Conservation (phyloP, 2,329 filamentous ascomycete species). For the Hymenoscyphus linearis region DNA sequence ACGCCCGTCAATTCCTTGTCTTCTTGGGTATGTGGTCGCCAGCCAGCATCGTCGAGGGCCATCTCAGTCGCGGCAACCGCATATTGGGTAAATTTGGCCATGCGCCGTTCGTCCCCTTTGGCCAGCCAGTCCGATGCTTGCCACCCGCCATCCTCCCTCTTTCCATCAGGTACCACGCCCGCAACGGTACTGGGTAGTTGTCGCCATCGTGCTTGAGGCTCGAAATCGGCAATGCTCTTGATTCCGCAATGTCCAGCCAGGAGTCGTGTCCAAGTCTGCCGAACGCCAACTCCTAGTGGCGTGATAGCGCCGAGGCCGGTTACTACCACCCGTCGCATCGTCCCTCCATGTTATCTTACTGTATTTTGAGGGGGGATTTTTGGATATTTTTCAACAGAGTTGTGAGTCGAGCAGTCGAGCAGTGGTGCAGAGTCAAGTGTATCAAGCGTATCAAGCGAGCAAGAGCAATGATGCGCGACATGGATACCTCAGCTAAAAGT, state of each 20-base stretch:
- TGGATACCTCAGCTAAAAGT: too few species aligned
- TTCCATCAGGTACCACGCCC: conserved; percentile 66
- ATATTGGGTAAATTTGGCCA: conserved; percentile 90
- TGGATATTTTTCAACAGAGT: neutral
- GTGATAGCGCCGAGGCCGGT: conserved; percentile 79
- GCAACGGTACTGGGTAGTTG: conserved; percentile 80
- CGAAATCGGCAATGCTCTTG: conserved; percentile 60
- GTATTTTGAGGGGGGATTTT: neutral
- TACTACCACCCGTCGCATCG: conserved; percentile 67
- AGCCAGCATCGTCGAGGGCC: conserved; percentile 77
- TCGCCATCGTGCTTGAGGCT: conserved; percentile 45
- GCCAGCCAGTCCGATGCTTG: conserved; percentile 49
- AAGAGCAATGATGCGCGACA: neutral
- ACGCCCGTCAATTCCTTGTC: conserved; percentile 78
- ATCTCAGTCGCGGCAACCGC: conserved; percentile 82
- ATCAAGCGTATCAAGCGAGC: neutral
- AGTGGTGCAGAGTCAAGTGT: neutral
- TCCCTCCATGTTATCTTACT: conserved; percentile 21
- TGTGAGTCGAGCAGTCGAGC: neutral
- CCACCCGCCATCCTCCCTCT: conserved; percentile 43
- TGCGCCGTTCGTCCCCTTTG: conserved; percentile 59
- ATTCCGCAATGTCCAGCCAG: conserved; percentile 77
- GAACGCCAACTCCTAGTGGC: conserved; percentile 75
- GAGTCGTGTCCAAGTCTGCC: conserved; percentile 74
- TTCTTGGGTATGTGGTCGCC: conserved; percentile 47